These are phyloP conservation scores for Trichosporon ovoides DNA, from an alignment of 1,284 basidiomycete species.

Conservation along the genomic window DNA sequence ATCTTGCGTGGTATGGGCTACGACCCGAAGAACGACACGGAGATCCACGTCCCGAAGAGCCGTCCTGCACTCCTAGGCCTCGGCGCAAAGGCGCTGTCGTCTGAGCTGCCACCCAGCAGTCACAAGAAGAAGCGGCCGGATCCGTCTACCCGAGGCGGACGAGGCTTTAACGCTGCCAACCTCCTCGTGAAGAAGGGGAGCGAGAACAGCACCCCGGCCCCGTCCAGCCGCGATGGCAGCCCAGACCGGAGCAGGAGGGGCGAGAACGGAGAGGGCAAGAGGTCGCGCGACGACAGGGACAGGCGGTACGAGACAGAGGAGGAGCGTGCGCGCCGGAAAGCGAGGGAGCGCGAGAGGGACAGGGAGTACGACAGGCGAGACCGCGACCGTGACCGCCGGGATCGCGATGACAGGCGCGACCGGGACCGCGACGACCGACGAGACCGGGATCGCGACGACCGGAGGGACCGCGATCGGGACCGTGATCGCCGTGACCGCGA, in stretches of 20 bases:
- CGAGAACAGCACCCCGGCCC: conserved; percentile 12
- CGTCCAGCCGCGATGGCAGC: conserved; percentile 17
- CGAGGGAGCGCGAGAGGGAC: conserved; percentile 21
- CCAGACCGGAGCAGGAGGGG: conserved; percentile 11
- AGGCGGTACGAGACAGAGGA: conserved; percentile 21
- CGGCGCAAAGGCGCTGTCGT: conserved; percentile 65
- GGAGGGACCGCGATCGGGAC: not conserved
- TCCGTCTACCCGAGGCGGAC: conserved; percentile 35
- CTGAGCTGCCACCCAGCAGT: conserved; percentile 29
- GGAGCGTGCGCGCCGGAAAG: conserved; percentile 9
- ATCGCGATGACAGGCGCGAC: not conserved
- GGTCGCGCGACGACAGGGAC: conserved; percentile 31
- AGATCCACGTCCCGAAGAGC: conserved; percentile 70
- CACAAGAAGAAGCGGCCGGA: conserved; percentile 27
- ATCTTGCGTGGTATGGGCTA: conserved; percentile 96
- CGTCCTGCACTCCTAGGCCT: conserved; percentile 81
- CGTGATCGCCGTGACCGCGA: not conserved
- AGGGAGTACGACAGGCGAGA: conserved; percentile 12
- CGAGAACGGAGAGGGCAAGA: conserved; percentile 38
- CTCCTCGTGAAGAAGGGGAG: conserved; percentile 34
- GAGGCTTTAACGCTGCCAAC: conserved; percentile 41
- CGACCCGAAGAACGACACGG: conserved; percentile 61
- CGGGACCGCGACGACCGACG: not conserved
- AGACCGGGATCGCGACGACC: not conserved
- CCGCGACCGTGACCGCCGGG: not conserved